Evolutionary conservation across 306 rosid genomes (phyloP).

Genomic region (Pyrus bretschneideri): DNA sequence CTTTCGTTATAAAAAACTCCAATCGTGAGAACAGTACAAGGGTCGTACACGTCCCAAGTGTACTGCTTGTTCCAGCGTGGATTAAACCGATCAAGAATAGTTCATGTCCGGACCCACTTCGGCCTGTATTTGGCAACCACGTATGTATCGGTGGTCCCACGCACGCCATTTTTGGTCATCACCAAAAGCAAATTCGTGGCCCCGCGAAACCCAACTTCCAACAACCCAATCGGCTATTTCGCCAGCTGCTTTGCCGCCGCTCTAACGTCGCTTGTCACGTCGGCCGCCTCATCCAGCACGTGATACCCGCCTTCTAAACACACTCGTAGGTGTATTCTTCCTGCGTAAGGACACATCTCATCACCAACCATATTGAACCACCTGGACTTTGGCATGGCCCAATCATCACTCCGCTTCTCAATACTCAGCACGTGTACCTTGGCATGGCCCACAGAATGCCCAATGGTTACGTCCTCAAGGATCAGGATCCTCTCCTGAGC

Average conservation of each 20-base stretch:
- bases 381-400: conserved; percentile 54
- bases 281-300: conserved; percentile 82
- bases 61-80: conserved; percentile 93
- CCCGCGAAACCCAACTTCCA: conserved; percentile 78
- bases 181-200: conserved; percentile 63
- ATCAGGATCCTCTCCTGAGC: too few relatives aligned
- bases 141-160: conserved; percentile 73
- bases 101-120: conserved; percentile 68
- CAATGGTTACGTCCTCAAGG: conserved; percentile 32
- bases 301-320: conserved; percentile 89
- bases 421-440: conserved; percentile 62
- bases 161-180: conserved; percentile 62
- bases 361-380: conserved; percentile 70
- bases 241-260: conserved; percentile 63
- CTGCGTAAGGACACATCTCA: conserved; percentile 34
- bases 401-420: conserved; percentile 49
- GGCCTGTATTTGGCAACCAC: conserved; percentile 82
- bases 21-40: conserved; percentile 69
- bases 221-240: conserved; percentile 60
- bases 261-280: conserved; percentile 76
- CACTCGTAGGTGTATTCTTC: conserved; percentile 63
- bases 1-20: conserved; percentile 78
- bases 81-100: conserved; percentile 70
- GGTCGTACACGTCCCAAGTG: conserved; percentile 81
- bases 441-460: conserved; percentile 38